These are phyloP conservation scores for Yamadazyma kitorensis DNA, from an alignment of 805 yeast genomes.

Conservation along the genomic window DNA sequence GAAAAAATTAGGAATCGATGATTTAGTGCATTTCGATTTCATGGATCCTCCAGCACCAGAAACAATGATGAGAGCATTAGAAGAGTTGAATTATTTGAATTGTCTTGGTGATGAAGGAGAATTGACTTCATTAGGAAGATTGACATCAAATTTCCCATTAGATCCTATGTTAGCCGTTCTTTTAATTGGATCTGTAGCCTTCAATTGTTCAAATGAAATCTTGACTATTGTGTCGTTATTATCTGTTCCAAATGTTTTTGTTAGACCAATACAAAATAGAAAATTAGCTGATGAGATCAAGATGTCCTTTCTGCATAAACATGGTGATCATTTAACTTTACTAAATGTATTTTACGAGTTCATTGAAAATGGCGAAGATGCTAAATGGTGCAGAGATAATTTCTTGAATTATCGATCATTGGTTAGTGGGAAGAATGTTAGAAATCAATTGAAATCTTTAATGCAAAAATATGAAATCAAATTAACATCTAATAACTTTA, in stretches of 20 bases:
- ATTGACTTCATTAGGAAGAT: slow-evolving; percentile 82
- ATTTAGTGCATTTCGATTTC: slow-evolving; percentile 94
- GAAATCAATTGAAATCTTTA: slow-evolving; percentile 76
- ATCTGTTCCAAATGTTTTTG: slow-evolving; percentile 91
- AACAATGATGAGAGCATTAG: slow-evolving; percentile 98
- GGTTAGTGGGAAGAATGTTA: slow-evolving; percentile 80
- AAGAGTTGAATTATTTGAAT: slow-evolving; percentile 85
- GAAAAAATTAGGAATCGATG: slow-evolving; percentile 92
- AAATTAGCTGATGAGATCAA: slow-evolving; percentile 92
- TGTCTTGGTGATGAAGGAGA: slow-evolving; percentile 93
- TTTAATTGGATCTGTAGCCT: slow-evolving; percentile 83
- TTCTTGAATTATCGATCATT: slow-evolving; percentile 82
- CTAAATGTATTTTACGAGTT: slow-evolving; percentile 86
- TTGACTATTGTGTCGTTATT: slow-evolving; percentile 85
- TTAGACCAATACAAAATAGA: slow-evolving; percentile 84
- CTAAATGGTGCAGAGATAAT: slow-evolving; percentile 91
- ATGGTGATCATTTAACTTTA: slow-evolving; percentile 91
- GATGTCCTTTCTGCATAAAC: slow-evolving; percentile 82
- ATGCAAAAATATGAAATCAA: slow-evolving; percentile 82
- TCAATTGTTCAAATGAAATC: slow-evolving; percentile 84
- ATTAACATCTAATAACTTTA: slow-evolving; percentile 61
- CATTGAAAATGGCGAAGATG: slow-evolving; percentile 58
- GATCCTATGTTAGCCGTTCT: slow-evolving; percentile 95
- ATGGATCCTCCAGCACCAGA: slow-evolving; percentile 99
- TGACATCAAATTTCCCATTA: slow-evolving; percentile 89